Evolutionary conservation across 257 asterid genomes (phyloP).

Genomic region (Jacaranda copaia): DNA sequence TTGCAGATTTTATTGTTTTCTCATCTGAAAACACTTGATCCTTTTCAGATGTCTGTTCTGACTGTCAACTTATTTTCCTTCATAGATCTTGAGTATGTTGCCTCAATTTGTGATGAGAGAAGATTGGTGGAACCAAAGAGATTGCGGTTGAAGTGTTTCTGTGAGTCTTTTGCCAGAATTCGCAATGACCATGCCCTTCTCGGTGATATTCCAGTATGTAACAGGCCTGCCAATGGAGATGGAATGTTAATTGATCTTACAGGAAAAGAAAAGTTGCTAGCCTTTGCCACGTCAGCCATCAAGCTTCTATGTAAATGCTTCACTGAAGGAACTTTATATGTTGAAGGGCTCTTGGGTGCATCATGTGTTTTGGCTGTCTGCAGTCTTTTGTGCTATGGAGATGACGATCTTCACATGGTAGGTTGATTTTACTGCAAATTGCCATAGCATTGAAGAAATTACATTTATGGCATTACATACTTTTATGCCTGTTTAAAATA

Average conservation of each 20-base stretch:
- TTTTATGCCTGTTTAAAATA: conserved; percentile 27
- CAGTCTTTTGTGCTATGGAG: conserved; percentile 76
- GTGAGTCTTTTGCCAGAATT: conserved; percentile 61
- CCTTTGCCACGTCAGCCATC: conserved; percentile 77
- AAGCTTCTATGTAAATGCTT: conserved; percentile 84
- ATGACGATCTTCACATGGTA: conserved; percentile 89
- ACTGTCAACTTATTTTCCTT: conserved; percentile 20
- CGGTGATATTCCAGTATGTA: conserved; percentile 65
- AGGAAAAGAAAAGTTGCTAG: conserved; percentile 73
- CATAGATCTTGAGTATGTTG: conserved; percentile 61
- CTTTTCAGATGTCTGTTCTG: conserved; percentile 18
- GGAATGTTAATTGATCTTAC: conserved; percentile 78
- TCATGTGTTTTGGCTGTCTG: conserved; percentile 76
- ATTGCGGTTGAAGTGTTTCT: conserved; percentile 62
- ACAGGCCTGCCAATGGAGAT: conserved; percentile 60
- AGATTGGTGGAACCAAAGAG: conserved; percentile 46
- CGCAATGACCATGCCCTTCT: conserved; percentile 52
- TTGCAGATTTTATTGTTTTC: conserved; percentile 23
- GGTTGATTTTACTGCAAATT: conserved; percentile 39
- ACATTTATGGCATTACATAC: conserved; percentile 11
- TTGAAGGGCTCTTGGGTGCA: conserved; percentile 83
- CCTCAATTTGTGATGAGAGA: conserved; percentile 52
- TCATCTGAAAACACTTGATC: conserved; percentile 28
- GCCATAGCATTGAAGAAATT: conserved; percentile 18
- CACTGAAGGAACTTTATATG: conserved; percentile 86